Evolutionary conservation across 2,329 filamentous ascomycete species (phyloP), one percentile per base, ranked within the genome.

Genomic region (Pseudocercospora fijiensis): DNA sequence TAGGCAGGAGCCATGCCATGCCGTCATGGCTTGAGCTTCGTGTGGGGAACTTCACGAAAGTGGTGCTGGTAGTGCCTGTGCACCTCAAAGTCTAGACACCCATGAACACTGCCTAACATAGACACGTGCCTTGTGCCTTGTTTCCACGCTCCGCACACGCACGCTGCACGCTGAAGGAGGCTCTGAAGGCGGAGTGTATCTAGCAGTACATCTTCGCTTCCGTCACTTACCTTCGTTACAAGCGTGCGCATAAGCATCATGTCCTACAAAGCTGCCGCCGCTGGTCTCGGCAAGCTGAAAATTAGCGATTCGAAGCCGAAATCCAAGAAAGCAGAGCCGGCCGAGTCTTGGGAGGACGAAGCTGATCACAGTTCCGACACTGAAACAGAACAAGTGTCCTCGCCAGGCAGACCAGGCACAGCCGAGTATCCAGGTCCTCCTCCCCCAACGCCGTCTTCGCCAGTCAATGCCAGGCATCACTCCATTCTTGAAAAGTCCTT

Each of bases 331-430:
- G 52, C 66, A 49, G 65, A 70, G 55, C 67, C 69, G 1, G 85
- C 83, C 59, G 90, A 92, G 67, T 91, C 88, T 49, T 93, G 90
- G 90, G 90, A 92, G 77, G 89, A 95, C 71, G 90, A 90, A 61
- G 82, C 84, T 30, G 77, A 81, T 11, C 80, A 81, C 62, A 72
- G 74, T 52, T 64, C 63, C 58, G 65, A 67, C 60, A 75, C 75
- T 49, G 72, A 70, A 57, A 72, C 74, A 55, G 70, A 76, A 66
- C 41, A 65, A 63, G 70, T 66, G 70, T 76, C 65, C 62, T 73
- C 58, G 68, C 70, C 67, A 62, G 70, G 61, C 70, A 33, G 61
- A 26, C 67, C 64, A 10, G 30, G 57, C 45, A 71, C 64, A 20
- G 63, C 65, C 65, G 68, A 74, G 60, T 71, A 73, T 64, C 78